phyloP scores from a whole-genome alignment of 2,329 filamentous ascomycete genomes.

The Drechmeria coniospora region DNA sequence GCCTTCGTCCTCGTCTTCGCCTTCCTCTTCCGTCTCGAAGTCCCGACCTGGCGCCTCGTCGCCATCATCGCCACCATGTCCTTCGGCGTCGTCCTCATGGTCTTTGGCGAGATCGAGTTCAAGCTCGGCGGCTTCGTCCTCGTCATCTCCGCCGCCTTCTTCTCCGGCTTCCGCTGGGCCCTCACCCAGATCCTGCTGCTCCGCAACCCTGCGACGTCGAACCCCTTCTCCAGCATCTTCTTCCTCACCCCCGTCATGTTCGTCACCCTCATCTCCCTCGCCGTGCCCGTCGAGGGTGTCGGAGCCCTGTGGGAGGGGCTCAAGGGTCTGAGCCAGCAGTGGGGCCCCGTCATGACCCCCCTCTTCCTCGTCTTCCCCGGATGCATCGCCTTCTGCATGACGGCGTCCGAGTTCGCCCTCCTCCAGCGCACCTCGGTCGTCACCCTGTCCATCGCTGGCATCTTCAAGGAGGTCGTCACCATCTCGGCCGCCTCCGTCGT shows the following conservation, averaged over 20 bases:
- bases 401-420: conserved; percentile 85
- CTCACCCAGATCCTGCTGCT: conserved; percentile 93
- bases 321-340: conserved; percentile 43
- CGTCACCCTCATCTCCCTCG: conserved; percentile 59
- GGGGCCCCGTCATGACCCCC: conserved; percentile 51
- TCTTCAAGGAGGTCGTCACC: conserved; percentile 97
- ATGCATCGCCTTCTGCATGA: conserved; percentile 88
- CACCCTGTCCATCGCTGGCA: conserved; percentile 88
- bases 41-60: conserved; percentile 71
- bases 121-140: conserved; percentile 74
- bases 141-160: conserved; percentile 85
- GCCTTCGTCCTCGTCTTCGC: conserved; percentile 93
- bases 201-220: conserved; percentile 84
- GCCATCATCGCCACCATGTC: conserved; percentile 88
- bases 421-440: conserved; percentile 92
- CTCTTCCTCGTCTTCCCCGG: conserved; percentile 79
- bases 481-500: conserved; percentile 77
- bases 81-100: conserved; percentile 90
- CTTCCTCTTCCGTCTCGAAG: conserved; percentile 83
- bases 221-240: conserved; percentile 94
- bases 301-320: conserved; percentile 51
- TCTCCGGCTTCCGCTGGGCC: conserved; percentile 95
- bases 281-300: conserved; percentile 75
- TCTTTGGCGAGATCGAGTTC: conserved; percentile 86
- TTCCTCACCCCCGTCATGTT: conserved; percentile 99